phyloP scores from a whole-genome alignment of 371 early-diverging fungal genomes.

The Mucor mucedo region DNA sequence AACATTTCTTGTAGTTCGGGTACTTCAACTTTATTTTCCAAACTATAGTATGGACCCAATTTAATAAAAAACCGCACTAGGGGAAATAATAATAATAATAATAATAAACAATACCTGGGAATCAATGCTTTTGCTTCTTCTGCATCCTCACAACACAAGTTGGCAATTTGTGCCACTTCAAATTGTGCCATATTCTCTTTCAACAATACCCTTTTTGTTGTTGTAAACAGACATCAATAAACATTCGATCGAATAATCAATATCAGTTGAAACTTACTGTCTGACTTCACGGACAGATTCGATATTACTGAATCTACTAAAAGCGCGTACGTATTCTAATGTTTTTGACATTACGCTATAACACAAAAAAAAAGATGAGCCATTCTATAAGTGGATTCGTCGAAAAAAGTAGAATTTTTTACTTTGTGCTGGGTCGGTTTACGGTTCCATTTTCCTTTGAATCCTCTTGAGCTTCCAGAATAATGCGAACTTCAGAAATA shows the following conservation, averaged over 20 bases:
- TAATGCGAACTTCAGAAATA: constrained; percentile 83
- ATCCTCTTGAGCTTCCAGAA: constrained; percentile 74
- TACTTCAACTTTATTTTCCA: constrained; percentile 28
- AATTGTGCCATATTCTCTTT: constrained; percentile 73
- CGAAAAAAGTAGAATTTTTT: constrained; percentile 5
- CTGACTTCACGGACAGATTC: constrained; percentile 87
- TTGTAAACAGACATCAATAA: not conserved
- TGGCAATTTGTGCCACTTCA: constrained; percentile 88
- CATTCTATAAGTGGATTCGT: not conserved
- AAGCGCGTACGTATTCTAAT: constrained; percentile 79
- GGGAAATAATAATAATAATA: not conserved
- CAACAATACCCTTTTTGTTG: constrained; percentile 51
- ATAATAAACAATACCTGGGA: constrained; percentile 63
- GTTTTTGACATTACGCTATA: constrained; percentile 78
- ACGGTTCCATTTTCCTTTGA: constrained; percentile 41
- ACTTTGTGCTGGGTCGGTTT: constrained; percentile 49
- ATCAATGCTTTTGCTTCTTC: constrained; percentile 87
- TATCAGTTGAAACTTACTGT: constrained; percentile 55
- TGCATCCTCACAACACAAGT: constrained; percentile 85
- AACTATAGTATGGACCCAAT: constrained; percentile 3
- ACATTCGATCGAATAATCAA: not conserved
- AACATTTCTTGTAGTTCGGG: constrained; percentile 67
- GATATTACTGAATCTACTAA: constrained; percentile 82
- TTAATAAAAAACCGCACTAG: no score
- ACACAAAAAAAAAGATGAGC: not conserved